These are phyloP conservation scores for Solanum phureja DNA, from an alignment of 257 asterid species.

Conservation along the genomic window DNA sequence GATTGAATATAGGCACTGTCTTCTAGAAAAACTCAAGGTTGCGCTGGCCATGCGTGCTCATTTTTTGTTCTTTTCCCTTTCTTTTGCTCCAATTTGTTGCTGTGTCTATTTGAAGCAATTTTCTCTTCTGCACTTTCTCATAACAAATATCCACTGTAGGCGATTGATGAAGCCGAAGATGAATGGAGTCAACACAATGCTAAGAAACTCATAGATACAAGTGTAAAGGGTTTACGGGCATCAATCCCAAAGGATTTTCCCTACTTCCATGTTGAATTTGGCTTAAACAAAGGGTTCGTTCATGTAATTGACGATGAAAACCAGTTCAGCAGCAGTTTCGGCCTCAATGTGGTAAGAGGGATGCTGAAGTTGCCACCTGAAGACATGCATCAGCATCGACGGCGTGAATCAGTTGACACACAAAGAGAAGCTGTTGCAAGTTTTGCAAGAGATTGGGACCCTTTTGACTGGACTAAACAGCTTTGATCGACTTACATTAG, in stretches of 20 bases:
- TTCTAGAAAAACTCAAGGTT: background rate
- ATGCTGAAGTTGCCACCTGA: constrained; percentile 74
- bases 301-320: constrained; percentile 92
- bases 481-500: constrained; percentile 7
- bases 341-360: constrained; percentile 73
- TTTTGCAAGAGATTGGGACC: constrained; percentile 60
- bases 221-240: constrained; percentile 66
- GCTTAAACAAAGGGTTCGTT: constrained; percentile 68
- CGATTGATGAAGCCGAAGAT: constrained; percentile 94
- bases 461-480: constrained; percentile 90
- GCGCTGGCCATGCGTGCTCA: background rate
- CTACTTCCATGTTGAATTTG: constrained; percentile 91
- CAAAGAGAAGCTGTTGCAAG: constrained; percentile 63
- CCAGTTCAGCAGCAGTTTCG: constrained; percentile 68
- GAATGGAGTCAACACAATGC: constrained; percentile 99
- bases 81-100: background rate
- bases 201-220: constrained; percentile 90
- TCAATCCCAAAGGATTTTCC: constrained; percentile 94
- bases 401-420: constrained; percentile 51
- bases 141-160: constrained; percentile 29
- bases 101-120: background rate
- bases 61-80: background rate
- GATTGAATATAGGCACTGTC: background rate
- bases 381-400: constrained; percentile 78
- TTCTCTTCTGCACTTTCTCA: background rate